Evolutionary conservation across 768 basidiomycete species (phyloP).

Genomic region (Sporobolomyces pararoseus): DNA sequence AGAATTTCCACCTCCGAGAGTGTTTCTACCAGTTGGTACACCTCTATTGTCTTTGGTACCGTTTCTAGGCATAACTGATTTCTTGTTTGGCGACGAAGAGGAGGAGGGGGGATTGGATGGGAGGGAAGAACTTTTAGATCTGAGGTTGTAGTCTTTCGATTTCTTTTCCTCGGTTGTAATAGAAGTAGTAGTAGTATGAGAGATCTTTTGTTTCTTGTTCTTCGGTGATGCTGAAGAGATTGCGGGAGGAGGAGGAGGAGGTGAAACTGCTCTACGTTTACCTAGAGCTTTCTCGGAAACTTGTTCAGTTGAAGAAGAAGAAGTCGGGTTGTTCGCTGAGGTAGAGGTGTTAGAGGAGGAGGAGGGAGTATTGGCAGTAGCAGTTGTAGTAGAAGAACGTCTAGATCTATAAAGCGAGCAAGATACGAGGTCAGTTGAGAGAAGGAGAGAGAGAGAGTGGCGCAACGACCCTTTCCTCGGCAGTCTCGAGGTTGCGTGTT

Average conservation of each 20-base stretch:
- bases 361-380: neutral
- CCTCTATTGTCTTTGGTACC: too few species aligned
- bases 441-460: neutral
- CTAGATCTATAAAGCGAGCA: neutral
- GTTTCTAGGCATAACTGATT: conserved; percentile 38
- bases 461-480: too few species aligned
- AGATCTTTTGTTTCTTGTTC: neutral
- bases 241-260: neutral
- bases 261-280: conserved; percentile 43
- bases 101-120: neutral
- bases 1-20: conserved; percentile 18
- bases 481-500: neutral
- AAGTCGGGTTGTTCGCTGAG: neutral
- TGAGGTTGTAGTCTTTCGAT: conserved; percentile 25
- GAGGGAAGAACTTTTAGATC: conserved; percentile 7
- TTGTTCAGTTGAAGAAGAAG: conserved; percentile 5
- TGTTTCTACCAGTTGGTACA: neutral
- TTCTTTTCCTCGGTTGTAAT: too few species aligned
- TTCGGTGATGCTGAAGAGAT: neutral
- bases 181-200: neutral
- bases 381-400: neutral
- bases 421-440: too few species aligned
- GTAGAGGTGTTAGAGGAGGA: neutral
- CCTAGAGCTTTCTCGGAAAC: conserved; percentile 41
- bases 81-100: conserved; percentile 14